Evolutionary conservation across 1,139 yeast genomes (phyloP), one percentile per base, ranked within the genome.

Genomic region (Suhomyces taliae): DNA sequence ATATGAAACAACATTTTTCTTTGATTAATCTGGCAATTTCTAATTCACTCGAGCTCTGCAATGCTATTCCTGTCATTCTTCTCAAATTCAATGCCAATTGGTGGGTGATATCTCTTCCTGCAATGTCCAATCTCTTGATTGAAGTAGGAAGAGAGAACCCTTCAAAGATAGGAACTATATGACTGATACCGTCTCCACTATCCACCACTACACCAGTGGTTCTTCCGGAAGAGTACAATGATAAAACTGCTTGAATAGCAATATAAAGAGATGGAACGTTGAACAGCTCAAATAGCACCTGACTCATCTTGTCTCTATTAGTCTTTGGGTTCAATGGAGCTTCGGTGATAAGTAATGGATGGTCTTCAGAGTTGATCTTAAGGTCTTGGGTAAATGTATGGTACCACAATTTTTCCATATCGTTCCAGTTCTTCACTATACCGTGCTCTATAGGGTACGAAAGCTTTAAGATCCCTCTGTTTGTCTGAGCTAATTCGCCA

Each of bases 141-240:
- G 95, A 83, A 2, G 85, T 76, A 0, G 91, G 84, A 27, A 91
- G 65, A 7, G 93, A 76, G 64, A 89, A 90, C 6, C 98, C 98
- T 50, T 90, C 93, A 64, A 80, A 91, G 0, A 93, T 90, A 0
- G 98, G 97, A 1, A 90, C 96, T 8, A 89, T 78, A 61, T 88
- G 93, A 39, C 87, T 81, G 26, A 90, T 96, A 4, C 97, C 97
- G 62, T 91, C 98, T 4, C 98, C 98, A 36, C 87, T 81, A 62
- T 91, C 97, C 11, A 91, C 65, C 9, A 90, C 96, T 36, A 89
- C 80, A 1, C 98, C 98, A 0, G 96, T 90, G 3, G 97, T 91
- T 55, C 90, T 72, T 0, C 98, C 98, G 3, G 89, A 80, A 0
- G 97, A 91, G 67, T 91, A 91, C 34, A 91, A 70, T 2, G 97